Conservation (phyloP, 495 filamentous ascomycete genomes). For the Tuber brumale region DNA sequence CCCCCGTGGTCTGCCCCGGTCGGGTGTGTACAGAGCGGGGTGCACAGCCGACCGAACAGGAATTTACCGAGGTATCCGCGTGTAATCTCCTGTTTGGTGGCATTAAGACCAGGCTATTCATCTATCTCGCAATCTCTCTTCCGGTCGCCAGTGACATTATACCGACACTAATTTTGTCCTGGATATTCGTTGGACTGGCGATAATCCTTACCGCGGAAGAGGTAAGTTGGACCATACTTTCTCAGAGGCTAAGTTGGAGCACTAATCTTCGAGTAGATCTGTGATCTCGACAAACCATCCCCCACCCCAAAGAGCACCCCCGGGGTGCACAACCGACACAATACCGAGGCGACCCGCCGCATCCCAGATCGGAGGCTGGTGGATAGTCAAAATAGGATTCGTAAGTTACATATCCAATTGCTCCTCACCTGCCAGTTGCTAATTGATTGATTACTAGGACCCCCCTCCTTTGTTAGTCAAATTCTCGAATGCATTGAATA, state of each 20-base stretch:
- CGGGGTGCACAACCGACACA: background rate
- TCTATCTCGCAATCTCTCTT: background rate
- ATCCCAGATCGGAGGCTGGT: no score
- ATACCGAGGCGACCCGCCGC: no score
- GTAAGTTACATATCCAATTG: background rate
- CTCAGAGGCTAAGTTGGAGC: background rate
- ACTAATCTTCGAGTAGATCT: background rate
- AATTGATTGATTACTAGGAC: background rate
- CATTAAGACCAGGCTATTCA: background rate
- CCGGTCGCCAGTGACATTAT: background rate
- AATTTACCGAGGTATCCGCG: background rate
- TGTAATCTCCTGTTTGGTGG: no score
- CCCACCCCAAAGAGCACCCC: no score
- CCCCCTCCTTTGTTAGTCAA: no score
- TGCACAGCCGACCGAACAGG: no score
- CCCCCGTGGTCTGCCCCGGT: no score
- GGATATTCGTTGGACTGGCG: no score
- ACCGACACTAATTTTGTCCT: no score
- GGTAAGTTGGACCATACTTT: background rate
- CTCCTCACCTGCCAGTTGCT: background rate
- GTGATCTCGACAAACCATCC: no score
- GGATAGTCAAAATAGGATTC: background rate
- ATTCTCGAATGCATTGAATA: no score
- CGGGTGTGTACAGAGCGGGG: no score
- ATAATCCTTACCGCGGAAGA: background rate